phyloP scores from a whole-genome alignment of 345 rosid species.

The Camelina sativa region DNA sequence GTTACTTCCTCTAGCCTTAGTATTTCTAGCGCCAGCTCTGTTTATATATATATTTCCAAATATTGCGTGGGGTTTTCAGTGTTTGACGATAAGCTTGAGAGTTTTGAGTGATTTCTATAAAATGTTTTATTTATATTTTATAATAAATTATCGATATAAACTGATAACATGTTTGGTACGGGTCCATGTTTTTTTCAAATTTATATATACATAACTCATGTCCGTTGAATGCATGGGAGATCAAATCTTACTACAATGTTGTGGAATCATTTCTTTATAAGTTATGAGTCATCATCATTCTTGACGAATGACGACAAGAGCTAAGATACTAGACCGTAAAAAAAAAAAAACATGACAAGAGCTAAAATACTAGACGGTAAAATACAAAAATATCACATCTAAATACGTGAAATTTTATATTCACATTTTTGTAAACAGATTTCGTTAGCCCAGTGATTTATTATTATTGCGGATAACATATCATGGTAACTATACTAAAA shows the following conservation, averaged over 20 bases:
- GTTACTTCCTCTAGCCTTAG: too few species aligned
- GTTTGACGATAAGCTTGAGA: constrained; percentile 3
- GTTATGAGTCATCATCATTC: background rate
- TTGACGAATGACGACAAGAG: constrained; percentile 15
- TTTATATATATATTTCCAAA: background rate
- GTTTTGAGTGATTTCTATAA: background rate
- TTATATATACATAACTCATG: background rate
- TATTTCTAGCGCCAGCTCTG: too few species aligned
- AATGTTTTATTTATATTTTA: background rate
- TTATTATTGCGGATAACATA: background rate
- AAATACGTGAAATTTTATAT: background rate
- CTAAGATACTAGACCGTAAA: background rate
- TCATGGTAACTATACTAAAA: background rate
- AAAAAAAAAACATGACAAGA: background rate
- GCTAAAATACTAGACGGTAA: too few species aligned
- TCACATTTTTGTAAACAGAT: background rate
- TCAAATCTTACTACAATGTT: background rate
- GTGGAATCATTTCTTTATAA: background rate
- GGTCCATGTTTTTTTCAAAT: background rate
- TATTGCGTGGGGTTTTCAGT: background rate
- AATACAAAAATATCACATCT: background rate
- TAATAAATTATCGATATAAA: background rate
- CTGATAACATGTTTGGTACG: constrained; percentile 6
- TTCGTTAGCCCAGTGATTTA: background rate
- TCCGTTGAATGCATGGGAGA: background rate